Percentiles rank a stretch among this genome's conserved stretches.
phyloP scores from a whole-genome alignment of 345 rosid species.

The Zanthoxylum bungeanum region DNA sequence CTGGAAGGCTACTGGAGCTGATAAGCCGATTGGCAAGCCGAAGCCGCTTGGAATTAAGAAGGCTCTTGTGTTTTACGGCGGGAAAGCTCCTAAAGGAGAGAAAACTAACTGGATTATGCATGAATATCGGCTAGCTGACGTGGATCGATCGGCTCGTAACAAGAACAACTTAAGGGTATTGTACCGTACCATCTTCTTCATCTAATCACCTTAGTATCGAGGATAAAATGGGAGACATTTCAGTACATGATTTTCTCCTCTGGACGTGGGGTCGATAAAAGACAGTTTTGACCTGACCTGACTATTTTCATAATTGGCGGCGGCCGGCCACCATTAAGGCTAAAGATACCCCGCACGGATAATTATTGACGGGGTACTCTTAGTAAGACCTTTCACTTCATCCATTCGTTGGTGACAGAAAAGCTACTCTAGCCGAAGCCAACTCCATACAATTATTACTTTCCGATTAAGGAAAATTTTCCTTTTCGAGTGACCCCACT shows the following conservation, averaged over 20 bases:
- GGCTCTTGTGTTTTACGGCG: conserved; percentile 84
- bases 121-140: conserved; percentile 89
- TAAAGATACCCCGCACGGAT: not conserved
- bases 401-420: too few species aligned
- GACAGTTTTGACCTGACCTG: conserved; percentile 13
- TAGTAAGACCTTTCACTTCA: not conserved
- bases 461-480: conserved; percentile 17
- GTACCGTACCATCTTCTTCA: not conserved
- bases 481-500: not conserved
- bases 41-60: conserved; percentile 84
- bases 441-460: not conserved
- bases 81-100: conserved; percentile 83
- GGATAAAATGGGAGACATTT: conserved; percentile 9
- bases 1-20: conserved; percentile 99
- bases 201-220: not conserved
- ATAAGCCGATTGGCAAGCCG: conserved; percentile 86
- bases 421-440: too few species aligned
- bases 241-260: not conserved
- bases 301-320: conserved; percentile 7
- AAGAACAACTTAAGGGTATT: conserved; percentile 81
- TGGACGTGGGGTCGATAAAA: not conserved
- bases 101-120: conserved; percentile 99
- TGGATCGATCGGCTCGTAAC: conserved; percentile 80
- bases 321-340: not conserved
- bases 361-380: too few species aligned